phyloP scores from a whole-genome alignment of 1,139 yeast genomes.

The Lodderomyces metapsilosis region DNA sequence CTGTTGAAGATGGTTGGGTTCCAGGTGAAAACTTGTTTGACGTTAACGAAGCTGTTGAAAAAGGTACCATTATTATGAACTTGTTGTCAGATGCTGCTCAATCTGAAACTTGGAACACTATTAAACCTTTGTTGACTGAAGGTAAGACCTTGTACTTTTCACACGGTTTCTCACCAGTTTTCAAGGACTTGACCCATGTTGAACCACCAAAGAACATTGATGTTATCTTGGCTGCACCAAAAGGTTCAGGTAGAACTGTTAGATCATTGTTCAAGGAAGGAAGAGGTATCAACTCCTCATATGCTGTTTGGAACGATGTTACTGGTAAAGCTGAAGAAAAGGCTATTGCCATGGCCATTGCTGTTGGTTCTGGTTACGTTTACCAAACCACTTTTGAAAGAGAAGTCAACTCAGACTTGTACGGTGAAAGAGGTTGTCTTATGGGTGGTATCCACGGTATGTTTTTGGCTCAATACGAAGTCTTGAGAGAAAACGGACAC shows the following conservation, averaged over 20 bases:
- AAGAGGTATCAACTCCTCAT: conserved; percentile 99
- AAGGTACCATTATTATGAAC: conserved; percentile 96
- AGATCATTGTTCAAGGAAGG: conserved; percentile 99
- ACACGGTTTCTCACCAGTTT: conserved; percentile 99
- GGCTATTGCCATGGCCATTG: conserved; percentile 98
- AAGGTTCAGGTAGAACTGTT: conserved; percentile 99
- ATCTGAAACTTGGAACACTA: conserved; percentile 91
- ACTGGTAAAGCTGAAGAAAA: conserved; percentile 99
- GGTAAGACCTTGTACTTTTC: conserved; percentile 98
- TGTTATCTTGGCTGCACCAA: conserved; percentile 98
- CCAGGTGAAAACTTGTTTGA: conserved; percentile 98
- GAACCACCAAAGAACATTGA: conserved; percentile 94
- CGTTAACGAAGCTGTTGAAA: conserved; percentile 86
- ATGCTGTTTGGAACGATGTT: conserved; percentile 99
- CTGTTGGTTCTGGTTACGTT: conserved; percentile 99
- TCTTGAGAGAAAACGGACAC: conserved; percentile 98
- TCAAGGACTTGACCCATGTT: conserved; percentile 95
- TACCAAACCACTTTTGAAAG: conserved; percentile 99
- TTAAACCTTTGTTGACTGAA: conserved; percentile 90
- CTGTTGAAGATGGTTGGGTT: conserved; percentile 99
- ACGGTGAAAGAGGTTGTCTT: conserved; percentile 99
- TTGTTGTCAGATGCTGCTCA: conserved; percentile 98
- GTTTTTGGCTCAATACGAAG: conserved; percentile 99
- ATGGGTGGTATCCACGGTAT: conserved; percentile 99
- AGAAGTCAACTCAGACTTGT: conserved; percentile 98